phyloP scores from a whole-genome alignment of 129 eudicot genomes.

The Pseudognaphalium luteoalbum region DNA sequence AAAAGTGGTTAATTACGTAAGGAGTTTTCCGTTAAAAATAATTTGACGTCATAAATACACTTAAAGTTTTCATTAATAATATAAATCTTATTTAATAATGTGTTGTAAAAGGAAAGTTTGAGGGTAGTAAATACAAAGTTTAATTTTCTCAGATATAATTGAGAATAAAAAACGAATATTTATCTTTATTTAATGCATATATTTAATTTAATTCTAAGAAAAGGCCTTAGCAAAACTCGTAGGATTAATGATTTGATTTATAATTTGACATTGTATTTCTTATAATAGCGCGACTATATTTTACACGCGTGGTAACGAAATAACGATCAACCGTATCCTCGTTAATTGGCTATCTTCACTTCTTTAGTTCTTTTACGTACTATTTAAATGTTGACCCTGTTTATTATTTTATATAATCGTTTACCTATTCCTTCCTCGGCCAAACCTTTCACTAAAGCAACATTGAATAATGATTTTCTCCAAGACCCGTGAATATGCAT shows the following conservation, averaged over 20 bases:
- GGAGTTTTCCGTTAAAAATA: no score
- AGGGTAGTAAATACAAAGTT: no score
- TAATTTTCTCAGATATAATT: no score
- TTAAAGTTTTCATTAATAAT: no score
- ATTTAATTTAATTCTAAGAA: no score
- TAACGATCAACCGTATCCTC: slow-evolving; percentile 2
- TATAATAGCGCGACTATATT: neutral
- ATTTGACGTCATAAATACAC: no score
- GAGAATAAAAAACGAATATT: no score
- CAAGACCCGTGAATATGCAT: neutral
- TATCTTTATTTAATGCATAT: no score
- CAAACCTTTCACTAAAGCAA: slow-evolving; percentile 37
- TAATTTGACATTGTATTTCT: neutral
- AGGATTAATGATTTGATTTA: slow-evolving; percentile 1
- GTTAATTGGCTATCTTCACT: neutral
- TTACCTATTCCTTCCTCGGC: slow-evolving; percentile 33
- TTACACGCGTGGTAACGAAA: slow-evolving; percentile 24
- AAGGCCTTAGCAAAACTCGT: no score
- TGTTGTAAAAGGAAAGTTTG: no score
- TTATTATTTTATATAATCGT: slow-evolving; percentile 38
- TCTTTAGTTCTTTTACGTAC: slow-evolving; percentile 31
- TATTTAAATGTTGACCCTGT: slow-evolving; percentile 47
- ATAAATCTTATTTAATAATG: no score
- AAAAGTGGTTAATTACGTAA: neutral
- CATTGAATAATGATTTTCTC: neutral